phyloP scores from a whole-genome alignment of 495 filamentous ascomycete species.

The Penicillium manginii region DNA sequence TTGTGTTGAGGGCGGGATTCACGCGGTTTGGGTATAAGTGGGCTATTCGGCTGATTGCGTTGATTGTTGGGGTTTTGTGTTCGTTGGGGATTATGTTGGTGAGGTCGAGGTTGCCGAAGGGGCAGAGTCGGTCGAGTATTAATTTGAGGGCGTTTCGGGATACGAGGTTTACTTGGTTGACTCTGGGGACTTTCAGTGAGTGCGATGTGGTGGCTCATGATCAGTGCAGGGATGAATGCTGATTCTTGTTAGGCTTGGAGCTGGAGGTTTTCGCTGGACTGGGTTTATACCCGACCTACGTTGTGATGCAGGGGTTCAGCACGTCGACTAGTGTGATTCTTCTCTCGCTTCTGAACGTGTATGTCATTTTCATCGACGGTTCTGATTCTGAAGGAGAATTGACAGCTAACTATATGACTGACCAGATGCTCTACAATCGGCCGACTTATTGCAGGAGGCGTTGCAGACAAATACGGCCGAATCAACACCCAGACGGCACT shows the following conservation, averaged over 20 bases:
- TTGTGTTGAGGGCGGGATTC: conserved; percentile 56
- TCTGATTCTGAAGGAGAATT: neutral
- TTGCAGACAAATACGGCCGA: conserved; percentile 72
- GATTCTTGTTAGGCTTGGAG: conserved; percentile 43
- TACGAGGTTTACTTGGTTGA: conserved; percentile 43
- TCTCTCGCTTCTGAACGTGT: conserved; percentile 41
- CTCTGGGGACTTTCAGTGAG: conserved; percentile 42
- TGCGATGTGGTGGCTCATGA: neutral
- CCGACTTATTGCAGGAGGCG: conserved; percentile 67
- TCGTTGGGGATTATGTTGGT: conserved; percentile 47
- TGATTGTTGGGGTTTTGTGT: conserved; percentile 58
- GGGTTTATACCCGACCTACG: conserved; percentile 56
- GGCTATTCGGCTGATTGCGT: conserved; percentile 61
- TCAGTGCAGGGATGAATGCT: too few relatives aligned
- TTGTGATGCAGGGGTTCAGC: conserved; percentile 44
- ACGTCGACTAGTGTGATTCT: conserved; percentile 37
- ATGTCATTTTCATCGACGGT: neutral
- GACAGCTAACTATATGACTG: neutral
- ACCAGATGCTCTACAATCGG: conserved; percentile 53
- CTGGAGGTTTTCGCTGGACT: conserved; percentile 55
- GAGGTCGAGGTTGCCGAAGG: conserved; percentile 36
- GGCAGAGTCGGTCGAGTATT: conserved; percentile 45
- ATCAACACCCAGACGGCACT: conserved; percentile 58
- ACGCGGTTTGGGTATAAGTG: conserved; percentile 61
- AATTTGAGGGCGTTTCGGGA: conserved; percentile 62